These are phyloP conservation scores for Henckelia pumila DNA, from an alignment of 257 asterid genomes.

Conservation along the genomic window DNA sequence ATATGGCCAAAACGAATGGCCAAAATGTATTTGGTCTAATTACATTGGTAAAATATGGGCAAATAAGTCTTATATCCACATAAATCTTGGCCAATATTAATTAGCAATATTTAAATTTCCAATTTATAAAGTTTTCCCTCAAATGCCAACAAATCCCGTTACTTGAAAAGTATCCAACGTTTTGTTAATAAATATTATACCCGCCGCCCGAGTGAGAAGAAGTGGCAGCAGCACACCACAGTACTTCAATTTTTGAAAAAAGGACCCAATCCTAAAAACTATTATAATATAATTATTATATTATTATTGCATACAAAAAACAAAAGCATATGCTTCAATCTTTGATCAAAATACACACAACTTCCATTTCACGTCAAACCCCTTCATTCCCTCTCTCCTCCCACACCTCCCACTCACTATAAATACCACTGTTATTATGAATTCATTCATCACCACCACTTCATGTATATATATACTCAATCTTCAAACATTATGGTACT, in stretches of 20 bases:
- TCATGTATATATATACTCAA: too few relatives aligned
- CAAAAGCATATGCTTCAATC: constrained; percentile 24
- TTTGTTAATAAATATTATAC: not conserved
- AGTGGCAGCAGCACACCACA: not conserved
- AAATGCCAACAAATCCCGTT: not conserved
- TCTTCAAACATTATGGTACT: too few relatives aligned
- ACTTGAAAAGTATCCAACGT: not conserved
- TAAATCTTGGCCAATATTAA: too few relatives aligned
- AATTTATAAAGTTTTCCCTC: too few relatives aligned
- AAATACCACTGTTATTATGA: constrained; percentile 34
- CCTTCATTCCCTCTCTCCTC: constrained; percentile 23
- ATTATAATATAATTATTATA: not conserved
- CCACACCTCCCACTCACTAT: constrained; percentile 35
- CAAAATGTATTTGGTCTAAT: too few relatives aligned
- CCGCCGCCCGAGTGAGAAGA: not conserved
- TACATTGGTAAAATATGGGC: too few relatives aligned
- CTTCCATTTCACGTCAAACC: constrained; percentile 63
- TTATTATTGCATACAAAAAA: not conserved
- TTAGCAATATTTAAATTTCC: too few relatives aligned
- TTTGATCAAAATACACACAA: constrained; percentile 27
- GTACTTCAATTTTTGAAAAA: too few relatives aligned
- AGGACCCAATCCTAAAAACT: not conserved
- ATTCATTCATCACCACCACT: constrained; percentile 9
- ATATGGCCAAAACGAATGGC: too few relatives aligned
- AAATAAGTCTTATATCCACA: too few relatives aligned